These are phyloP conservation scores for Puccinellia tenuiflora DNA, from an alignment of 176 grass and related monocot genomes.

Conservation along the genomic window DNA sequence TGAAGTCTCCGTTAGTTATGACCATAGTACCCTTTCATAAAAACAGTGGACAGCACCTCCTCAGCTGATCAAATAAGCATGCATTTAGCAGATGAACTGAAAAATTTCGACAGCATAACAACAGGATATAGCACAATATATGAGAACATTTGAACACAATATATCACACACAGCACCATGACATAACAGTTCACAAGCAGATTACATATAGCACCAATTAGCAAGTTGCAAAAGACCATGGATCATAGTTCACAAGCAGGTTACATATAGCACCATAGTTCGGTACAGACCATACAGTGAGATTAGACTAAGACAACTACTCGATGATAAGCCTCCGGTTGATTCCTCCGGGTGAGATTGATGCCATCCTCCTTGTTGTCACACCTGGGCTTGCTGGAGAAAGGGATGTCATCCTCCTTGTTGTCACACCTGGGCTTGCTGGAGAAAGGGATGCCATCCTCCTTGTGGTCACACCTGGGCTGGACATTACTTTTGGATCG, in stretches of 20 bases:
- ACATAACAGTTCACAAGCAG: too few species aligned
- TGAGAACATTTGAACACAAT: too few species aligned
- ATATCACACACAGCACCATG: too few species aligned
- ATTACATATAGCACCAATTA: not conserved
- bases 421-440: not conserved
- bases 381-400: not conserved
- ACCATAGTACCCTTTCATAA: too few species aligned
- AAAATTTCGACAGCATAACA: not conserved
- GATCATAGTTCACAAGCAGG: not conserved
- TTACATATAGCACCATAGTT: not conserved
- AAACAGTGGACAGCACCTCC: too few species aligned
- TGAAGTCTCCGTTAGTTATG: too few species aligned
- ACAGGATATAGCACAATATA: not conserved
- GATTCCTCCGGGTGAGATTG: not conserved
- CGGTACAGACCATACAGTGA: not conserved
- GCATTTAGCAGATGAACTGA: not conserved
- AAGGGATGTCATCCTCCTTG: not conserved
- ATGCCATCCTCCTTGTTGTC: not conserved
- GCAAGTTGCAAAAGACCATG: not conserved
- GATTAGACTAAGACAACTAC: not conserved
- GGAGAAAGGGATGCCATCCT: not conserved
- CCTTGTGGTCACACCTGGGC: not conserved
- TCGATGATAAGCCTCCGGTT: not conserved
- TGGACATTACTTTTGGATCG: not conserved
- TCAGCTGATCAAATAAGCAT: not conserved